Conservation (phyloP, 352 stramenopile genomes). For the Phytopythium aichiense region DNA sequence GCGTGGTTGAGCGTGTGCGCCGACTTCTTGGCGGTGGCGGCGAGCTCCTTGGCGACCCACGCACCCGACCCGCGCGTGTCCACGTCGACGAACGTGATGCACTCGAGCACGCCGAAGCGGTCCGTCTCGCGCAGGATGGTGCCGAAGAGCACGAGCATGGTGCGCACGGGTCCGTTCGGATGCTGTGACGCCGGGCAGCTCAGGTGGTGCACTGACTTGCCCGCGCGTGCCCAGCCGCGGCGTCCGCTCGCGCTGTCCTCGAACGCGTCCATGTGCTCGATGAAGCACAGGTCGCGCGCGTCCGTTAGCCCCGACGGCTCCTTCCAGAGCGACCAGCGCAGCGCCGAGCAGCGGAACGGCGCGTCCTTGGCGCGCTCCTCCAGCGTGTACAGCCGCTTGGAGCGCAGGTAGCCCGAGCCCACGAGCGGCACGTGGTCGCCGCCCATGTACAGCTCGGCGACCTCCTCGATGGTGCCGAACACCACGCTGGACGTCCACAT, state of each 20-base stretch:
- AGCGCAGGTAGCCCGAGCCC: slow-evolving; percentile 30
- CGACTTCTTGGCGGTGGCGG: slow-evolving; percentile 42
- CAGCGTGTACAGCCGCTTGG: slow-evolving; percentile 52
- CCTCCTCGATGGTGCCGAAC: slow-evolving; percentile 55
- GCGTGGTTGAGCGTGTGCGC: slow-evolving; percentile 52
- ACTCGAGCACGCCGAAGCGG: slow-evolving; percentile 45
- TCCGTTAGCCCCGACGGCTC: slow-evolving; percentile 41
- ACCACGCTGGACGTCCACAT: slow-evolving; percentile 55
- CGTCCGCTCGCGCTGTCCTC: slow-evolving; percentile 45
- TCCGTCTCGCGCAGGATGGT: slow-evolving; percentile 62
- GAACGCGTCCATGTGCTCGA: slow-evolving; percentile 73
- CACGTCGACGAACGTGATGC: slow-evolving; percentile 51
- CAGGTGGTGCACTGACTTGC: slow-evolving; percentile 60
- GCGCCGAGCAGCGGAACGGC: slow-evolving; percentile 35
- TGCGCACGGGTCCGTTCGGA: slow-evolving; percentile 45
- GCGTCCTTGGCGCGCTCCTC: slow-evolving; percentile 28
- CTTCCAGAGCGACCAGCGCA: slow-evolving; percentile 67
- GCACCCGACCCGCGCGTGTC: slow-evolving; percentile 37
- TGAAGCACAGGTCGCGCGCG: slow-evolving; percentile 49
- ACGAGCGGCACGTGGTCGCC: slow-evolving; percentile 45
- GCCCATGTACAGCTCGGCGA: slow-evolving; percentile 52
- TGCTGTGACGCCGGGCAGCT: slow-evolving; percentile 55
- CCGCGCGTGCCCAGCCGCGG: slow-evolving; percentile 62
- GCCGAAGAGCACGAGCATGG: slow-evolving; percentile 48
- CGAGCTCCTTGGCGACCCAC: slow-evolving; percentile 45